These are phyloP conservation scores for Fusarium sulawesiense DNA, from an alignment of 2,329 filamentous ascomycete genomes.

Conservation along the genomic window DNA sequence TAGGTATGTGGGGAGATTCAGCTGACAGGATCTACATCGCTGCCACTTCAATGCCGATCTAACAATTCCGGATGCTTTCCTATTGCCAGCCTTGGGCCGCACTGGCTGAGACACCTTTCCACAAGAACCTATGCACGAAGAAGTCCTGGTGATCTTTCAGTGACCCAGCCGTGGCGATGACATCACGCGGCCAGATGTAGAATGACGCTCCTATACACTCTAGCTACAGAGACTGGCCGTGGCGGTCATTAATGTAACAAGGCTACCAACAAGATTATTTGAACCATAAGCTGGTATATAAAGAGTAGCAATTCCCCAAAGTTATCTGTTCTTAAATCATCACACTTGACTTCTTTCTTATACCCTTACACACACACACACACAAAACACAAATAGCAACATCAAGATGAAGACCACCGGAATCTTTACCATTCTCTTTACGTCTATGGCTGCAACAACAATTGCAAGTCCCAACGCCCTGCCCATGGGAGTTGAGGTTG, in stretches of 20 bases:
- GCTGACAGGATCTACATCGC: background rate
- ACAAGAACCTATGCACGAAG: background rate
- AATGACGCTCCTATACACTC: background rate
- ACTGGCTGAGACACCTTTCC: background rate
- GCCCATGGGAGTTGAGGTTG: background rate
- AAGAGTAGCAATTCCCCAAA: background rate
- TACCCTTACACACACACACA: background rate
- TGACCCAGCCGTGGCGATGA: background rate
- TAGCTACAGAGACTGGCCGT: background rate
- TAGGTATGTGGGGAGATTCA: background rate
- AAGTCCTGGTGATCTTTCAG: background rate
- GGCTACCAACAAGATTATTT: too few species aligned
- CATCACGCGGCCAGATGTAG: background rate
- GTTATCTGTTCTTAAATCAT: background rate
- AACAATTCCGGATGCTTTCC: background rate
- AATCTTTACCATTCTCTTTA: background rate
- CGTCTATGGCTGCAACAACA: background rate
- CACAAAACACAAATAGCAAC: background rate
- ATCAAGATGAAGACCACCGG: background rate
- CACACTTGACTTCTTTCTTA: background rate
- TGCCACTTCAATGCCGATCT: background rate
- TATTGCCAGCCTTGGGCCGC: background rate
- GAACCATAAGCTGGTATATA: too few species aligned
- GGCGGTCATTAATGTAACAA: too few species aligned
- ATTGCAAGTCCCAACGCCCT: background rate